Evolutionary conservation across 1,139 yeast species (phyloP).

Genomic region (Yamadazyma trypodendri): DNA sequence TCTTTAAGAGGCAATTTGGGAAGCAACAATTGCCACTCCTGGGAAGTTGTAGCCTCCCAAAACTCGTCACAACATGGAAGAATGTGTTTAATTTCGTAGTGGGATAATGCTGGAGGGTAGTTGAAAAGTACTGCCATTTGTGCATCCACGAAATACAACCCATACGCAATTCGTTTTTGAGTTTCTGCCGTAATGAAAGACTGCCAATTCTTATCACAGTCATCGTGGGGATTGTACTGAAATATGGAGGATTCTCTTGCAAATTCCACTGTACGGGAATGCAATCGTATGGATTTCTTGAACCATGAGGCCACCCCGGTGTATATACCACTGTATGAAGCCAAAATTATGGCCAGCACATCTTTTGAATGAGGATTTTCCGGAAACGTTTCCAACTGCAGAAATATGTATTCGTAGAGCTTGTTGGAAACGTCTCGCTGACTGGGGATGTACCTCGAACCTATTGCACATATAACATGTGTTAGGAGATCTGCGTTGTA

Average conservation of each 20-base stretch:
- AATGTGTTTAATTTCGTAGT: constrained; percentile 2
- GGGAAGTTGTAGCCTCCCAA: neutral
- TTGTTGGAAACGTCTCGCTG: neutral
- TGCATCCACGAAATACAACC: constrained; percentile 3
- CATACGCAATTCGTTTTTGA: neutral
- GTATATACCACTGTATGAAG: neutral
- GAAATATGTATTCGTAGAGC: neutral
- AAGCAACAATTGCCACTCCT: neutral
- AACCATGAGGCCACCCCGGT: constrained; percentile 1
- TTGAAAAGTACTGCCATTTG: constrained; percentile 1
- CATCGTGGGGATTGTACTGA: constrained; percentile 2
- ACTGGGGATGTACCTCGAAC: neutral
- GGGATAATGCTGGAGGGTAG: constrained; percentile 3
- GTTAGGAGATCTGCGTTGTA: neutral
- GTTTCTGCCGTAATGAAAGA: constrained; percentile 2
- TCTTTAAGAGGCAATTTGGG: neutral
- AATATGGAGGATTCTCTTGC: constrained; percentile 1
- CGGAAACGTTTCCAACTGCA: neutral
- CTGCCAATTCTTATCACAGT: constrained; percentile 1
- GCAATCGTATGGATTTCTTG: constrained; percentile 1
- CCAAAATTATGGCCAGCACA: constrained; percentile 2
- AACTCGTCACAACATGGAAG: constrained; percentile 4
- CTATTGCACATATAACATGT: constrained; percentile 3
- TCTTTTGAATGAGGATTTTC: neutral
- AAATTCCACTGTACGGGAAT: constrained; percentile 1